Evolutionary conservation across 805 yeast species (phyloP).

Genomic region (Ogataea allantospora): DNA sequence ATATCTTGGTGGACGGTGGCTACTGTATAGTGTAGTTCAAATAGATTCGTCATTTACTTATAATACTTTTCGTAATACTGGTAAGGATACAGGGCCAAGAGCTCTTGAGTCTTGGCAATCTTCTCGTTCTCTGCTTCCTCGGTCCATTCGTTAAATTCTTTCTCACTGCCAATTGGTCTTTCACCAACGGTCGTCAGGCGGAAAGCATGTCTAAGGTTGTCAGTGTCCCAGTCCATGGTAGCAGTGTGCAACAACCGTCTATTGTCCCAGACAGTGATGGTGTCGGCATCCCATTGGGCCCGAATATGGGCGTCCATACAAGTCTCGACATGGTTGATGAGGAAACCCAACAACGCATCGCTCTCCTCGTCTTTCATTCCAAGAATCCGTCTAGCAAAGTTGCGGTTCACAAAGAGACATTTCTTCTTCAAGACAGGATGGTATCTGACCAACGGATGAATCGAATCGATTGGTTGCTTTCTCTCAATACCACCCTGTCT

Average conservation of each 20-base stretch:
- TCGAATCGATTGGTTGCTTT: conserved; percentile 58
- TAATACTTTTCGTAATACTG: conserved; percentile 20
- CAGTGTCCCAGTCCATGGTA: conserved; percentile 66
- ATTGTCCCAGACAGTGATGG: conserved; percentile 80
- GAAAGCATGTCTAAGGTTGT: conserved; percentile 67
- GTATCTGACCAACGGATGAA: conserved; percentile 69
- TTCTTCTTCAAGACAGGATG: conserved; percentile 73
- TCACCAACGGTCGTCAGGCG: conserved; percentile 75
- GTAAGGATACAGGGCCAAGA: conserved; percentile 17
- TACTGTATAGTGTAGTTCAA: conserved; percentile 43
- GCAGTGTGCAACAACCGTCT: conserved; percentile 70
- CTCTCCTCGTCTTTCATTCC: conserved; percentile 76
- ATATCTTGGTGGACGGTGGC: conserved; percentile 78
- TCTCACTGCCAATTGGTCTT: conserved; percentile 46
- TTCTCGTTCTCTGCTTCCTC: conserved; percentile 28
- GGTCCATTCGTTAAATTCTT: conserved; percentile 33
- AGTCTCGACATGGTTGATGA: conserved; percentile 51
- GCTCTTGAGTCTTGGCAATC: conserved; percentile 18
- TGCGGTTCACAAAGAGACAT: conserved; percentile 53
- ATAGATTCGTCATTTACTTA: not conserved
- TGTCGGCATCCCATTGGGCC: conserved; percentile 67
- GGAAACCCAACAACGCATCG: conserved; percentile 54
- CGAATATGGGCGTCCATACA: conserved; percentile 63
- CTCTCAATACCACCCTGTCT: conserved; percentile 61
- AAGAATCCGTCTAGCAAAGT: conserved; percentile 63